Evolutionary conservation across 2,329 filamentous ascomycete genomes (phyloP), one percentile per base, ranked within the genome.

Genomic region (Cladosporium sp.): DNA sequence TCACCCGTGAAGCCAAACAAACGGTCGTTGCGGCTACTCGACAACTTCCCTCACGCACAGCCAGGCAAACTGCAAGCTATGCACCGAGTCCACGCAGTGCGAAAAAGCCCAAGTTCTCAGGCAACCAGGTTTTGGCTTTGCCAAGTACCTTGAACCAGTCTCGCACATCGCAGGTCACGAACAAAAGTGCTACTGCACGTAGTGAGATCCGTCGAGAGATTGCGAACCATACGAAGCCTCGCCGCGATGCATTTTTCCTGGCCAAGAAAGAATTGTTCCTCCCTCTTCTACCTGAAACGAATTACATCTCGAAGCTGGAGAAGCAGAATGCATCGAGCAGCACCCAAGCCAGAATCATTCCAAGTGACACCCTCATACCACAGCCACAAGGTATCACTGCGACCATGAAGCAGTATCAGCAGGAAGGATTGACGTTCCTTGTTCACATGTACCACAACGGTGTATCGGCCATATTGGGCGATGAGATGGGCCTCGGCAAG

Each of bases 401-500:
- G 0, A 74, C 65, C 0, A 78, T 82, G 70, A 82, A 82, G 63
- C 74, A 78, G 3, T 81, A 82, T 49, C 80, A 82, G 60, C 65
- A 82, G 0, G 74, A 77, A 3, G 80, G 80, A 1, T 68, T 82
- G 0, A 79, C 77, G 0, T 82, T 81, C 64, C 72, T 82, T 7
- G 65, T 79, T 0, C 75, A 79, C 61, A 72, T 79, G 58, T 73
- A 78, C 61, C 67, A 72, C 2, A 79, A 80, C 59, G 75, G 76
- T 57, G 69, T 78, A 62, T 74, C 75, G 8, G 72, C 74, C 5
- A 78, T 81, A 38, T 65, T 81, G 2, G 78, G 78, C 17, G 78
- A 81, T 55, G 78, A 80, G 57, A 81, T 80, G 78, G 78, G 78
- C 19, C 69, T 81, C 4, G 78, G 78, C 25, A 81, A 80, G 66